These are phyloP conservation scores for Aspergillus sparsus DNA, from an alignment of 495 filamentous ascomycete species.

Conservation along the genomic window DNA sequence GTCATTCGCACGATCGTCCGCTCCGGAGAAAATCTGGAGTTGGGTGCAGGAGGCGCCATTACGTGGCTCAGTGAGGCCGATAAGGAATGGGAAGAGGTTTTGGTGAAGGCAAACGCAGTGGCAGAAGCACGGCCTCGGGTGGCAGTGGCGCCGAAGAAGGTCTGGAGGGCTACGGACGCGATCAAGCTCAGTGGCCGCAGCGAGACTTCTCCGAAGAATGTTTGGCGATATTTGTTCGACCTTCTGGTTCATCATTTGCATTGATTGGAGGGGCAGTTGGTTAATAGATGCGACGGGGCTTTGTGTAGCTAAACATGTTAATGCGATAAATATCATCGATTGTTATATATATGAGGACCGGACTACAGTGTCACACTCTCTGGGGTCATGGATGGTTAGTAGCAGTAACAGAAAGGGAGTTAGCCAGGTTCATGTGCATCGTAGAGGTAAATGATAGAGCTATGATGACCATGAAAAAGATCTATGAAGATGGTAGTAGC, in stretches of 20 bases:
- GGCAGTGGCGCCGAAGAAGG: background rate
- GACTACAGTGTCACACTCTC: too few relatives aligned
- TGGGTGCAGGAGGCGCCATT: conserved; percentile 10
- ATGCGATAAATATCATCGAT: background rate
- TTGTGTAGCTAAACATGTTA: background rate
- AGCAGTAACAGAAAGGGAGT: background rate
- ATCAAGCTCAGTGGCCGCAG: background rate
- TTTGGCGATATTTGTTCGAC: conserved; percentile 1
- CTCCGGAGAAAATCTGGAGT: conserved; percentile 1
- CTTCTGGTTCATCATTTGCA: conserved; percentile 4
- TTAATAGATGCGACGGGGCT: background rate
- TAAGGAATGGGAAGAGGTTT: conserved; percentile 12
- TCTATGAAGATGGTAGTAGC: too few relatives aligned
- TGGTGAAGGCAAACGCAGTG: conserved; percentile 10
- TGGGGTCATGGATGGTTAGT: background rate
- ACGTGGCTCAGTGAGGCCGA: conserved; percentile 14
- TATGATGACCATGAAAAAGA: too few relatives aligned
- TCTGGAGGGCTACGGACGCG: conserved; percentile 2
- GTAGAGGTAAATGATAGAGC: too few relatives aligned
- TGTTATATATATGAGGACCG: background rate
- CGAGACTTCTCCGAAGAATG: background rate
- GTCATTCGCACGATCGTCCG: conserved; percentile 13
- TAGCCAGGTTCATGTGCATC: too few relatives aligned
- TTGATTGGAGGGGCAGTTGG: background rate
- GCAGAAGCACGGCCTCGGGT: background rate